Evolutionary conservation across 495 filamentous ascomycete species (phyloP).

Genomic region (Wilcoxina mikolae): DNA sequence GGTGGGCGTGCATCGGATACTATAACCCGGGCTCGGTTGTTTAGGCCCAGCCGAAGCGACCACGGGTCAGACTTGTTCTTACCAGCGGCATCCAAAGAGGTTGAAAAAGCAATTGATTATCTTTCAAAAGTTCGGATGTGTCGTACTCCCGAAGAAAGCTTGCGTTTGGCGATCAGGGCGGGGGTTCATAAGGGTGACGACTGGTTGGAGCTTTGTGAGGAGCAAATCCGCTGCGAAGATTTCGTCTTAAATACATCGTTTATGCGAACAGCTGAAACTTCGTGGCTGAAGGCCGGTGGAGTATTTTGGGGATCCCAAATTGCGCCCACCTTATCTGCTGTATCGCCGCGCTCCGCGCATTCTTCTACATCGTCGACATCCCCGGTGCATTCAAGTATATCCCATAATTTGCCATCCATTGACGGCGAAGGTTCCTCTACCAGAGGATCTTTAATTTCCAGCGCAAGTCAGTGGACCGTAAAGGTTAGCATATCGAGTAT

Average conservation of each 20-base stretch:
- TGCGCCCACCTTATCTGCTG: constrained; percentile 23
- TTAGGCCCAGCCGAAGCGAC: constrained; percentile 18
- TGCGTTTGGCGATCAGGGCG: constrained; percentile 37
- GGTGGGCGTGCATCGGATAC: constrained; percentile 19
- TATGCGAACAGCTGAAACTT: constrained; percentile 42
- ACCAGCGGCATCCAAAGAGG: constrained; percentile 17
- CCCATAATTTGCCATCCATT: no score
- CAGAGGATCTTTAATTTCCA: constrained; percentile 15
- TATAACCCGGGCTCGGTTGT: constrained; percentile 16
- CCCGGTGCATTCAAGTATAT: no score
- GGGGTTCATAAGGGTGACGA: constrained; percentile 35
- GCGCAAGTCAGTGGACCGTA: constrained; percentile 55
- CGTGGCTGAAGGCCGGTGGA: constrained; percentile 51
- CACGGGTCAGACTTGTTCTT: constrained; percentile 1
- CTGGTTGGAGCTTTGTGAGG: constrained; percentile 36
- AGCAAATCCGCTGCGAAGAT: constrained; percentile 37
- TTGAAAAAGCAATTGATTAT: constrained; percentile 52
- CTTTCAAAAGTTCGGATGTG: constrained; percentile 46
- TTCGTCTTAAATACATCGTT: constrained; percentile 45
- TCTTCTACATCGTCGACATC: no score
- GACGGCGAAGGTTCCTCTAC: no score
- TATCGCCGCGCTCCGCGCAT: constrained; percentile 1
- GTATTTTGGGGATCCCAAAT: constrained; percentile 51
- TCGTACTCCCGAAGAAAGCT: constrained; percentile 41
- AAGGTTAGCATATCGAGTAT: constrained; percentile 57